Percentiles rank a stretch among this genome's conserved stretches.
phyloP scores from a whole-genome alignment of 768 basidiomycete species.

The Termitomyces sp. region DNA sequence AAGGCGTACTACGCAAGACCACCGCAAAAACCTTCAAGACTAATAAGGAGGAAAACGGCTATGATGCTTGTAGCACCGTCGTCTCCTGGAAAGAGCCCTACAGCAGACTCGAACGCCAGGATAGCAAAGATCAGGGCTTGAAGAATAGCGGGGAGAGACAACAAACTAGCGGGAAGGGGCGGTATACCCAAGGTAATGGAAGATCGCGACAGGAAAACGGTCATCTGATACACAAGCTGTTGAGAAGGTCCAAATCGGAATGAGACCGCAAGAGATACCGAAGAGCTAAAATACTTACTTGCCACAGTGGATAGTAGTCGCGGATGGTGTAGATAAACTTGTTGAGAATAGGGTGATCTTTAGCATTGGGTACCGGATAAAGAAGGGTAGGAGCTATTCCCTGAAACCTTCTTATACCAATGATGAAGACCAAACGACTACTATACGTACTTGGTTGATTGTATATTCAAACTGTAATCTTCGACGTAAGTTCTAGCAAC shows the following conservation, averaged over 20 bases:
- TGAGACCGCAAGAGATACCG: background rate
- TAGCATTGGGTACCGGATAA: slow-evolving; percentile 72
- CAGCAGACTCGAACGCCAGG: slow-evolving; percentile 51
- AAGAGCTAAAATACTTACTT: slow-evolving; percentile 41
- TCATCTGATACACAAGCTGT: slow-evolving; percentile 53
- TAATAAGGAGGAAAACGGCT: slow-evolving; percentile 70
- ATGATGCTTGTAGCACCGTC: slow-evolving; percentile 36
- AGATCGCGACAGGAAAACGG: slow-evolving; percentile 81
- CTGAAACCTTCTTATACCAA: slow-evolving; percentile 25
- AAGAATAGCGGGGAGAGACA: slow-evolving; percentile 62
- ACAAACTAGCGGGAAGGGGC: slow-evolving; percentile 52
- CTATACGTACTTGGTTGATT: slow-evolving; percentile 66
- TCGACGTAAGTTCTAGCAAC: background rate
- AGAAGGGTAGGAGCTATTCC: slow-evolving; percentile 88
- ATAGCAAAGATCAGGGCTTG: slow-evolving; percentile 54
- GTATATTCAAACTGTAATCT: slow-evolving; percentile 74
- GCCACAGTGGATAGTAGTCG: slow-evolving; percentile 96
- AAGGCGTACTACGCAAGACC: slow-evolving; percentile 80
- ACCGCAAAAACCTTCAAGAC: slow-evolving; percentile 88
- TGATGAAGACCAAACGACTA: background rate
- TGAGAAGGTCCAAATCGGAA: background rate
- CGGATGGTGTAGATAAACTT: slow-evolving; percentile 77
- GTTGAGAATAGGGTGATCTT: slow-evolving; percentile 56
- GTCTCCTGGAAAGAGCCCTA: slow-evolving; percentile 47
- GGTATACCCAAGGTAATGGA: slow-evolving; percentile 74